phyloP scores from a whole-genome alignment of 257 asterid genomes.

The Capsicum chinense region DNA sequence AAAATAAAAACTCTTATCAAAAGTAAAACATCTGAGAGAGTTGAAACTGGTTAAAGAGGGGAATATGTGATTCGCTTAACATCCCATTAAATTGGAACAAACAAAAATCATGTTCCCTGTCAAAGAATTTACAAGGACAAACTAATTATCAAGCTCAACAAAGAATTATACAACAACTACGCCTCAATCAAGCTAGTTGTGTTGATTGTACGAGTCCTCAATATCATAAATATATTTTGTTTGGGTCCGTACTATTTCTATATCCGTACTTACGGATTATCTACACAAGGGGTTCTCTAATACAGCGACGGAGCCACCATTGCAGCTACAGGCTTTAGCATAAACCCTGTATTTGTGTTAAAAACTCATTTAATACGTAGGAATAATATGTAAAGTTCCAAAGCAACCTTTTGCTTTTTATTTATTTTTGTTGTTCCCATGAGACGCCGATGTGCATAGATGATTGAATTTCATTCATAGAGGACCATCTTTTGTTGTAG shows the following conservation, averaged over 20 bases:
- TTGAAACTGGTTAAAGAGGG: slow-evolving; percentile 8
- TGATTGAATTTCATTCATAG: no score
- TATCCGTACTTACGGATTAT: neutral
- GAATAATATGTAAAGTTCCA: neutral
- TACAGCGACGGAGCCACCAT: neutral
- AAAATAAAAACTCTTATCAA: neutral
- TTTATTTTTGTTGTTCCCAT: no score
- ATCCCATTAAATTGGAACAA: slow-evolving; percentile 1
- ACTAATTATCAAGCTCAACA: slow-evolving; percentile 10
- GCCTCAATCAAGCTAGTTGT: neutral
- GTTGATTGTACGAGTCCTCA: neutral
- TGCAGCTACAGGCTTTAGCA: neutral
- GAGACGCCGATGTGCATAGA: no score
- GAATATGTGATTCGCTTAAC: neutral
- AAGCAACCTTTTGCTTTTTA: neutral
- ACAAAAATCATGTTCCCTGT: neutral
- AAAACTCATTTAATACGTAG: neutral
- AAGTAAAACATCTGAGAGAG: neutral
- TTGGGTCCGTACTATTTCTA: neutral
- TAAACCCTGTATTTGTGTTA: neutral
- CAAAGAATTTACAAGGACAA: neutral
- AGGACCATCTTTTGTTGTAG: no score
- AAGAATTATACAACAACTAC: slow-evolving; percentile 13
- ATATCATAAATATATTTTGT: neutral
- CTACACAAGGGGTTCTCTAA: neutral